These are phyloP conservation scores for Colletotrichum gigasporum DNA, from an alignment of 2,329 filamentous ascomycete genomes.

Conservation along the genomic window DNA sequence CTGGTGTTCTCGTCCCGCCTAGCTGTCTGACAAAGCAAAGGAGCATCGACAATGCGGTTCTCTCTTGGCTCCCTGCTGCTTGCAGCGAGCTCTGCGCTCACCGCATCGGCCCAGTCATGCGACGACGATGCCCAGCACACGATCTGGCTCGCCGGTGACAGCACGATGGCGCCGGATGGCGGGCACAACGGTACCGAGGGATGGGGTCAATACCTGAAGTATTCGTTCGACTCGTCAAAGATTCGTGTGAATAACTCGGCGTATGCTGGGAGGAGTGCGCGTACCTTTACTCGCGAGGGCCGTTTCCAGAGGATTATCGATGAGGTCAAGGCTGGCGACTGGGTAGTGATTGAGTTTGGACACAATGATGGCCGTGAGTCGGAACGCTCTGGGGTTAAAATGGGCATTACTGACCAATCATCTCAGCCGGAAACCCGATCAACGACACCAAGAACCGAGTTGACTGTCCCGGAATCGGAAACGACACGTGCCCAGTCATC, in stretches of 20 bases:
- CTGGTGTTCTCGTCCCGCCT: no score
- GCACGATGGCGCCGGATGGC: constrained; percentile 62
- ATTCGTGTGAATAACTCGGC: constrained; percentile 67
- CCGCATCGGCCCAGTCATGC: not conserved
- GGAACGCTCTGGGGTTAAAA: fast-evolving
- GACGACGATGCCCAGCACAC: constrained; percentile 38
- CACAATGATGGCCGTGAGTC: constrained; percentile 73
- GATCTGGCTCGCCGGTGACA: constrained; percentile 68
- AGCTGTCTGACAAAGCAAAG: not conserved
- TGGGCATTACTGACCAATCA: not conserved
- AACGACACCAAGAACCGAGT: constrained; percentile 65
- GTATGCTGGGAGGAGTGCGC: constrained; percentile 72
- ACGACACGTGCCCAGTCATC: constrained; percentile 61
- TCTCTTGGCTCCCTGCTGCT: not conserved
- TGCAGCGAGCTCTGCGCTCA: not conserved
- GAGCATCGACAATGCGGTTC: not conserved
- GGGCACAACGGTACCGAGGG: constrained; percentile 59
- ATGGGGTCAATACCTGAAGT: constrained; percentile 70
- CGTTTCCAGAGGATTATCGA: constrained; percentile 68
- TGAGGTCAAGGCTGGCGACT: constrained; percentile 65
- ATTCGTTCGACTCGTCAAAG: constrained; percentile 47
- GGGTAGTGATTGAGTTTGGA: constrained; percentile 76
- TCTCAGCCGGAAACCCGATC: constrained; percentile 4
- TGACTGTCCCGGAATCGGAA: constrained; percentile 65
- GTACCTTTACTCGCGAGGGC: constrained; percentile 73